Evolutionary conservation across 108 stramenopile genomes (phyloP).

Genomic region (Mediolabrus comicus): DNA sequence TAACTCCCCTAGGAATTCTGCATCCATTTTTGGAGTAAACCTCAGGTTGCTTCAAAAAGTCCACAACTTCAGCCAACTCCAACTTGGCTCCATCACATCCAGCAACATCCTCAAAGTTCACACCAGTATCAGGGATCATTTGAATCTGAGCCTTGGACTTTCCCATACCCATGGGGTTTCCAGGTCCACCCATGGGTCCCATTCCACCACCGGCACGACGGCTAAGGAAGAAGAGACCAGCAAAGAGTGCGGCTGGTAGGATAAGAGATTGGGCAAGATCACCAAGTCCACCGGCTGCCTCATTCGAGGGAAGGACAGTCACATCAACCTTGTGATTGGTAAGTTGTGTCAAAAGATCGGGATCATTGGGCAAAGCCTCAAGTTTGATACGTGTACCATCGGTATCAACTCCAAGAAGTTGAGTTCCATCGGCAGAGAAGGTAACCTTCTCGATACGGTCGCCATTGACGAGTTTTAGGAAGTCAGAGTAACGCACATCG

Average conservation of each 20-base stretch:
- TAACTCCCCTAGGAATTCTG: constrained; percentile 50
- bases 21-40: constrained; percentile 87
- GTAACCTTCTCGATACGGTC: constrained; percentile 67
- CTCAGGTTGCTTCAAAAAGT: constrained; percentile 94
- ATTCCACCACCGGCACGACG: constrained; percentile 68
- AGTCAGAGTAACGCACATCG: constrained; percentile 62
- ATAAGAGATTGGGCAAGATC: constrained; percentile 81
- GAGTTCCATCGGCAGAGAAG: constrained; percentile 75
- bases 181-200: constrained; percentile 69
- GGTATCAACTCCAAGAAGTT: constrained; percentile 76
- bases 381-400: constrained; percentile 89
- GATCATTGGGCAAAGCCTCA: constrained; percentile 92
- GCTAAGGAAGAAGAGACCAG: constrained; percentile 92
- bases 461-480: constrained; percentile 54
- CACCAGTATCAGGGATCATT: constrained; percentile 84
- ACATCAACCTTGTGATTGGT: constrained; percentile 93
- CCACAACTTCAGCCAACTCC: constrained; percentile 94
- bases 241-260: constrained; percentile 85
- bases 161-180: constrained; percentile 88
- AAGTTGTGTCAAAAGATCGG: constrained; percentile 87
- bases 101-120: constrained; percentile 94
- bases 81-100: constrained; percentile 95
- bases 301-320: constrained; percentile 78
- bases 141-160: constrained; percentile 90
- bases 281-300: constrained; percentile 73